Percentiles rank a stretch among this genome's conserved stretches.
Conservation (phyloP, 148 eudicot species). For the Dysphania ambrosioides region DNA sequence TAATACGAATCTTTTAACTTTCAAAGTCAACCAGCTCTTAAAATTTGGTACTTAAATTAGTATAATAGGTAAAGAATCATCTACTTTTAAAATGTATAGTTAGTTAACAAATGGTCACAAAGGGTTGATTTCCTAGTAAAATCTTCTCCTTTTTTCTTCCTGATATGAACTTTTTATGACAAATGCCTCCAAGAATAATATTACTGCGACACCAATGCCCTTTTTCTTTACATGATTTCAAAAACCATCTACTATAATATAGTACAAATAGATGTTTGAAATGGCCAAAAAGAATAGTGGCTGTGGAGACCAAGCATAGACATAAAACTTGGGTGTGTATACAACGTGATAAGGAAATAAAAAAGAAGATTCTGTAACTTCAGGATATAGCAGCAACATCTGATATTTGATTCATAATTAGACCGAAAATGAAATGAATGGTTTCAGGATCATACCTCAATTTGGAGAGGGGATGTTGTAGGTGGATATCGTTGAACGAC, state of each 20-base stretch:
- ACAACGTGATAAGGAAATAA: not conserved
- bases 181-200: not conserved
- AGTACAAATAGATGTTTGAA: not conserved
- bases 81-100: not conserved
- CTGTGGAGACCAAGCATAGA: not conserved
- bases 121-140: too few species aligned
- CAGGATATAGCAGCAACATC: not conserved
- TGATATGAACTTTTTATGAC: too few species aligned
- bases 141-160: too few species aligned
- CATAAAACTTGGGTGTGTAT: not conserved
- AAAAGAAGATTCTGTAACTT: not conserved
- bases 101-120: not conserved
- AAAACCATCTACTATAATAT: not conserved
- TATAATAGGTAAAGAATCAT: too few species aligned
- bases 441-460: constrained; percentile 53
- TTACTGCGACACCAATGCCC: not conserved
- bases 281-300: not conserved
- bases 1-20: not conserved
- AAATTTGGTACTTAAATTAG: too few species aligned
- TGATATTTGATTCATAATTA: not conserved
- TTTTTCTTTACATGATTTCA: not conserved
- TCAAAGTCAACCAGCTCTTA: not conserved
- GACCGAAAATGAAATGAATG: not conserved
- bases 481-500: constrained; percentile 86
- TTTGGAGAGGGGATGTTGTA: constrained; percentile 84